These are phyloP conservation scores for Boletus speciosus DNA, from an alignment of 768 basidiomycete genomes.

Conservation along the genomic window DNA sequence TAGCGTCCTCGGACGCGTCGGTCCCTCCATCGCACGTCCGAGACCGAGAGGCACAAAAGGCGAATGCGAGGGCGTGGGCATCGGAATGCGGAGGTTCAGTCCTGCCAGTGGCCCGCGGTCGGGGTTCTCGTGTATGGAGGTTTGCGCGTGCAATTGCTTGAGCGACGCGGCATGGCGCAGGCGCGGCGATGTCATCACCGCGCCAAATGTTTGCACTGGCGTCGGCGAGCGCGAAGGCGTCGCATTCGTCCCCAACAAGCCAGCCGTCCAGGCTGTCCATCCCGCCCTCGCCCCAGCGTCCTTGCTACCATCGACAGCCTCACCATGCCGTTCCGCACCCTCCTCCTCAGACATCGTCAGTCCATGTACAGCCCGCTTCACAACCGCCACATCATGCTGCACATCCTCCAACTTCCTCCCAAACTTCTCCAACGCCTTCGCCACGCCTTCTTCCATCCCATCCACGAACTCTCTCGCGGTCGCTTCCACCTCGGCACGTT, in stretches of 20 bases:
- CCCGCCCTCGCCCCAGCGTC: constrained; percentile 12
- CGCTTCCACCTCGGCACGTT: constrained; percentile 39
- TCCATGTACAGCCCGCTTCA: constrained; percentile 60
- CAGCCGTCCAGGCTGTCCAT: constrained; percentile 55
- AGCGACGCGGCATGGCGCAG: constrained; percentile 49
- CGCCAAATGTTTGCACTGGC: constrained; percentile 61
- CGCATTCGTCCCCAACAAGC: constrained; percentile 43
- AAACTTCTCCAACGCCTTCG: constrained; percentile 47
- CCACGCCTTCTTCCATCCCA: constrained; percentile 15
- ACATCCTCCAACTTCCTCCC: constrained; percentile 64
- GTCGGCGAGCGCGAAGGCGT: constrained; percentile 36
- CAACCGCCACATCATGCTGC: constrained; percentile 68
- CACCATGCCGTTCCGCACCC: not conserved
- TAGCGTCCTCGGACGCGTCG: constrained; percentile 43
- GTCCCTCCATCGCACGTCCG: constrained; percentile 10
- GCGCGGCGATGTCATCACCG: constrained; percentile 64
- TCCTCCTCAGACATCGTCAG: constrained; percentile 8
- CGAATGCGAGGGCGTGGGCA: constrained; percentile 37
- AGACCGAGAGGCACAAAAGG: constrained; percentile 14
- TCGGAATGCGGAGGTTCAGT: constrained; percentile 54
- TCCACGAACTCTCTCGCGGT: constrained; percentile 45
- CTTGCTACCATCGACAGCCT: not conserved
- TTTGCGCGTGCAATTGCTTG: constrained; percentile 15
- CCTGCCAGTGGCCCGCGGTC: constrained; percentile 36
- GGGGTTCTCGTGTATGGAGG: not conserved